Evolutionary conservation across 345 rosid species (phyloP).

Genomic region (Sonneratia caseolaris): DNA sequence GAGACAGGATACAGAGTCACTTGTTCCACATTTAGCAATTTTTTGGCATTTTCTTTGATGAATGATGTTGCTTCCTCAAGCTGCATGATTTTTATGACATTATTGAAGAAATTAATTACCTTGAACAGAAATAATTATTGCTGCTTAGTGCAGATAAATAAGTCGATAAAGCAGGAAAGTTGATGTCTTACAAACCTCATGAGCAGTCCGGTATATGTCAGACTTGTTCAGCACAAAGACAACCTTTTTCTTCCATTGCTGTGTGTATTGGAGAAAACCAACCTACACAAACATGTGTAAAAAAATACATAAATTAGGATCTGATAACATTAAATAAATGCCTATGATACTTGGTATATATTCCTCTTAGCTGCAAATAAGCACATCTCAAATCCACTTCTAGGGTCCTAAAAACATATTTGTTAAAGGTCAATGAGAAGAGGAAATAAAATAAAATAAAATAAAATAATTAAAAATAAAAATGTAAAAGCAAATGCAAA

Average conservation of each 20-base stretch:
- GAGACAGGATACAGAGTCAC: slow-evolving; percentile 75
- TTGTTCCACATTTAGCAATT: slow-evolving; percentile 62
- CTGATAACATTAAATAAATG: not conserved
- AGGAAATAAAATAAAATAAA: not conserved
- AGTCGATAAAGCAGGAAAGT: not conserved
- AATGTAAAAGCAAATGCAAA: not conserved
- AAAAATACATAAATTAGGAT: not conserved
- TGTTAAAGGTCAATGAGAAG: not conserved
- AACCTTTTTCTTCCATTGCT: slow-evolving; percentile 93
- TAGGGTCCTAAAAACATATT: not conserved
- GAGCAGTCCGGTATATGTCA: slow-evolving; percentile 68
- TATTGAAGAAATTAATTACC: not conserved
- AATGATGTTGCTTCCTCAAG: slow-evolving; percentile 83
- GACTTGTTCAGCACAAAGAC: slow-evolving; percentile 85
- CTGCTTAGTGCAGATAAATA: not conserved
- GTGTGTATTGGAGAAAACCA: slow-evolving; percentile 77
- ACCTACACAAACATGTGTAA: slow-evolving; percentile 41
- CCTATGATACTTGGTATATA: not conserved
- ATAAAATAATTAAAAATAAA: no score
- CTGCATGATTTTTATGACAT: slow-evolving; percentile 27
- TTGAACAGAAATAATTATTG: not conserved
- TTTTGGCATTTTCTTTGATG: slow-evolving; percentile 59
- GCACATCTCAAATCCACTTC: not conserved
- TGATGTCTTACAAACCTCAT: slow-evolving; percentile 46
- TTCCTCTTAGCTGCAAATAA: not conserved